These are phyloP conservation scores for Myriosclerotinia curreyana DNA, from an alignment of 2,329 filamentous ascomycete genomes.

Conservation along the genomic window DNA sequence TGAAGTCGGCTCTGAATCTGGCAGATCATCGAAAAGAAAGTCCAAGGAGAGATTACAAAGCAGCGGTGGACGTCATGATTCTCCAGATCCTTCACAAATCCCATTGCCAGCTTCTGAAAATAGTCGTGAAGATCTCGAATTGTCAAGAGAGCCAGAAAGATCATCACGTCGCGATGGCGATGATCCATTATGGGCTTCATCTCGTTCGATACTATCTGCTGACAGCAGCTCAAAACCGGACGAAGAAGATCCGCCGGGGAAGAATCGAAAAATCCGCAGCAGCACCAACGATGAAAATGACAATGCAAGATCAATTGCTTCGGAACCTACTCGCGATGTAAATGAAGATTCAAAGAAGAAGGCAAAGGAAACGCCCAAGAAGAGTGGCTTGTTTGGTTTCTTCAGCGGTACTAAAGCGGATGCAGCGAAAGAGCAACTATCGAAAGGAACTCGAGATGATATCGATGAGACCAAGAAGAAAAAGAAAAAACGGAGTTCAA, in stretches of 20 bases:
- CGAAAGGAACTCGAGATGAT: conserved; percentile 33
- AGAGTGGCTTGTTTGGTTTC: conserved; percentile 46
- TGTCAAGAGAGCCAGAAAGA: conserved; percentile 36
- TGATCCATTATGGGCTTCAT: conserved; percentile 45
- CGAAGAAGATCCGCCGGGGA: conserved; percentile 34
- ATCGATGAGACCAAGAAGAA: conserved; percentile 35
- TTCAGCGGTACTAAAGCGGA: conserved; percentile 41
- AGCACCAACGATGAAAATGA: conserved; percentile 48
- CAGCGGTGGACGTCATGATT: conserved; percentile 32
- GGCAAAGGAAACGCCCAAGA: conserved; percentile 39
- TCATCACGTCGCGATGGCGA: conserved; percentile 39
- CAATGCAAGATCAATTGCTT: conserved; percentile 47
- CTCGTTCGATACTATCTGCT: conserved; percentile 50
- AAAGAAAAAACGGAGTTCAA: conserved; percentile 38
- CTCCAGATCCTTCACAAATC: conserved; percentile 36
- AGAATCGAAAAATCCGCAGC: conserved; percentile 40
- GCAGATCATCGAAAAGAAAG: conserved; percentile 30
- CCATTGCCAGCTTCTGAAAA: conserved; percentile 37
- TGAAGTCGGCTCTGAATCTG: conserved; percentile 29
- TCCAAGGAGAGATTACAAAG: conserved; percentile 33
- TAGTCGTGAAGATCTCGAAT: conserved; percentile 40
- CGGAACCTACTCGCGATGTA: conserved; percentile 42
- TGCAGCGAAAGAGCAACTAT: conserved; percentile 29
- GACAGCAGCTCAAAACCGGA: conserved; percentile 35
- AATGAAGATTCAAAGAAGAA: conserved; percentile 42